A percentile compares a stretch with the other conserved stretches of the same genome.
Conservation (phyloP, 345 rosid species). For the Raphanus raphanistrum region DNA sequence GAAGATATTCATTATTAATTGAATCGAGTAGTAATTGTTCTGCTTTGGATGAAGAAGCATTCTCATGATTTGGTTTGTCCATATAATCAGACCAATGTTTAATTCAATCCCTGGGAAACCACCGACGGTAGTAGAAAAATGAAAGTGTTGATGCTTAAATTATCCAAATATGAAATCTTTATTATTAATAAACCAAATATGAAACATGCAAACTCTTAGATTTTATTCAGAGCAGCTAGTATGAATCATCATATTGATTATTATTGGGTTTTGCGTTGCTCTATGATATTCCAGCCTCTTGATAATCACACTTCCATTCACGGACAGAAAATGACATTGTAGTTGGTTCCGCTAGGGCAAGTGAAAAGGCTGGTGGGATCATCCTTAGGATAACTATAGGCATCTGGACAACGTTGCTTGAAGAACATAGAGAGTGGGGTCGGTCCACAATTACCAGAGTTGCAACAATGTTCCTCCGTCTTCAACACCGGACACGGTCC, state of each 20-base stretch:
- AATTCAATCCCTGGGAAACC: not conserved
- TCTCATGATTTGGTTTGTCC: not conserved
- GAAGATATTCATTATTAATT: too few relatives aligned
- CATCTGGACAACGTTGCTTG: slow-evolving; percentile 55
- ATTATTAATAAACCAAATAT: not conserved
- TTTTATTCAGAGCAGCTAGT: slow-evolving; percentile 19
- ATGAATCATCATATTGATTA: not conserved
- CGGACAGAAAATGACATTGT: slow-evolving; percentile 38
- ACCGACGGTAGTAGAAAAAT: not conserved
- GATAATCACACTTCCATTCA: not conserved
- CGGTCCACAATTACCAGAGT: slow-evolving; percentile 46
- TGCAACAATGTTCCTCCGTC: slow-evolving; percentile 50
- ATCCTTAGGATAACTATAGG: slow-evolving; percentile 60
- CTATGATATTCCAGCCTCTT: not conserved
- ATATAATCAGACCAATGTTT: not conserved
- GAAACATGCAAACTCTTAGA: slow-evolving; percentile 1
- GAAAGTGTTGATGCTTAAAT: not conserved
- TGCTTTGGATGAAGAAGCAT: not conserved
- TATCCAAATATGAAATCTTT: not conserved
- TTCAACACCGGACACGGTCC: slow-evolving; percentile 45
- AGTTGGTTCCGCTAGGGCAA: slow-evolving; percentile 30
- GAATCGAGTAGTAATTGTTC: not conserved
- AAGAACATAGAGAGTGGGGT: slow-evolving; percentile 48
- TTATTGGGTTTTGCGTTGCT: slow-evolving; percentile 7
- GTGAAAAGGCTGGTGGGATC: slow-evolving; percentile 41